These are phyloP conservation scores for Phytophthora pini DNA, from an alignment of 352 stramenopile genomes.

Conservation along the genomic window DNA sequence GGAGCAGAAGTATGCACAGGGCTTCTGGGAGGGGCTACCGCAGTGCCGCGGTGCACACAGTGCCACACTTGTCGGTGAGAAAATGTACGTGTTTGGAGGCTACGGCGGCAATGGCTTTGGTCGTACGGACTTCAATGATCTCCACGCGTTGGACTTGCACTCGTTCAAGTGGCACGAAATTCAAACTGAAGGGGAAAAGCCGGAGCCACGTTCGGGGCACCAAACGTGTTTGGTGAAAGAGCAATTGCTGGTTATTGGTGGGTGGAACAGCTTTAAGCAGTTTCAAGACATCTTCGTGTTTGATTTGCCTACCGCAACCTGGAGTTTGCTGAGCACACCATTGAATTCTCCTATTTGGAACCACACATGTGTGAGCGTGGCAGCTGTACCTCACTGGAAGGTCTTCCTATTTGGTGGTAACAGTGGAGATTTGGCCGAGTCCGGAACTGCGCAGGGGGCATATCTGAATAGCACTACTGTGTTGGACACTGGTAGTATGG, in stretches of 20 bases:
- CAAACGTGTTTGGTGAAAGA: slow-evolving; percentile 91
- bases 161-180: slow-evolving; percentile 93
- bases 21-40: slow-evolving; percentile 91
- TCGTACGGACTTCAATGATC: slow-evolving; percentile 95
- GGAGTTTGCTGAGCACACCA: slow-evolving; percentile 71
- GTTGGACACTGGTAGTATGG: slow-evolving; percentile 91
- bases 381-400: slow-evolving; percentile 97
- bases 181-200: slow-evolving; percentile 87
- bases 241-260: slow-evolving; percentile 94
- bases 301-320: slow-evolving; percentile 87
- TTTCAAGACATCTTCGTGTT: slow-evolving; percentile 97
- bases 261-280: slow-evolving; percentile 96
- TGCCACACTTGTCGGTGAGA: slow-evolving; percentile 86
- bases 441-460: slow-evolving; percentile 84
- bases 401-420: slow-evolving; percentile 98
- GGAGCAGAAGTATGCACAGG: slow-evolving; percentile 90
- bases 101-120: slow-evolving; percentile 96
- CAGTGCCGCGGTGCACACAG: slow-evolving; percentile 93
- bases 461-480: slow-evolving; percentile 93
- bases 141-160: slow-evolving; percentile 92
- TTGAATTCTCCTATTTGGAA: slow-evolving; percentile 92
- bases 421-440: slow-evolving; percentile 92
- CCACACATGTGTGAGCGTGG: slow-evolving; percentile 93
- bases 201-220: slow-evolving; percentile 93
- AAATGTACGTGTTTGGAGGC: slow-evolving; percentile 96